phyloP scores from a whole-genome alignment of 2,329 filamentous ascomycete species.

The Colletotrichum falcatum region DNA sequence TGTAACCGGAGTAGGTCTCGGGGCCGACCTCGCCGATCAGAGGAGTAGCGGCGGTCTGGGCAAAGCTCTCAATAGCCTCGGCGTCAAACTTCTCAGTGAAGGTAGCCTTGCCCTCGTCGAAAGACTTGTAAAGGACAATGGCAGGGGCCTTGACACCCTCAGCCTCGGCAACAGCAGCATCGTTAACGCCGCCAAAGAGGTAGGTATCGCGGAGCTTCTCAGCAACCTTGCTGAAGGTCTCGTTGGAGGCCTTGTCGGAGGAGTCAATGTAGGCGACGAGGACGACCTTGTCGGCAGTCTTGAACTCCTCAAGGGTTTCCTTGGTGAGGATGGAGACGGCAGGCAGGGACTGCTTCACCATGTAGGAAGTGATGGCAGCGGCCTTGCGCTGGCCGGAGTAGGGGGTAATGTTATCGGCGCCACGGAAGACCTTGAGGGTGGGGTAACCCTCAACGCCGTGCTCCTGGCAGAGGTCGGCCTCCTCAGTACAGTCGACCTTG shows the following conservation, averaged over 20 bases:
- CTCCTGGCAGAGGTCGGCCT: conserved; percentile 89
- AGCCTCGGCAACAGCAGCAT: conserved; percentile 85
- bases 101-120: conserved; percentile 93
- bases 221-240: conserved; percentile 81
- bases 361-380: conserved; percentile 82
- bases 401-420: conserved; percentile 80
- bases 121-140: conserved; percentile 95
- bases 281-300: conserved; percentile 97
- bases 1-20: conserved; percentile 96
- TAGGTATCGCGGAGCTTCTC: conserved; percentile 87
- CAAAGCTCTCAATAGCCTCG: conserved; percentile 84
- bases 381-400: conserved; percentile 94
- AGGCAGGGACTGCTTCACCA: conserved; percentile 97
- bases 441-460: conserved; percentile 97
- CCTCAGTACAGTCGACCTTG: conserved; percentile 96
- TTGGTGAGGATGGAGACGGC: conserved; percentile 86
- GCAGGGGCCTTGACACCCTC: conserved; percentile 90
- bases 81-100: conserved; percentile 86
- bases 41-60: conserved; percentile 86
- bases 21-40: conserved; percentile 96
- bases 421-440: conserved; percentile 98
- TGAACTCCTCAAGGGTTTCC: conserved; percentile 93
- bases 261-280: conserved; percentile 87
- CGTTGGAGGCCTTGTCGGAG: conserved; percentile 86
- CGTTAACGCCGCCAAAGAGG: conserved; percentile 90